phyloP scores from a whole-genome alignment of 1,139 yeast species.

The Taphrina wiesneri region DNA sequence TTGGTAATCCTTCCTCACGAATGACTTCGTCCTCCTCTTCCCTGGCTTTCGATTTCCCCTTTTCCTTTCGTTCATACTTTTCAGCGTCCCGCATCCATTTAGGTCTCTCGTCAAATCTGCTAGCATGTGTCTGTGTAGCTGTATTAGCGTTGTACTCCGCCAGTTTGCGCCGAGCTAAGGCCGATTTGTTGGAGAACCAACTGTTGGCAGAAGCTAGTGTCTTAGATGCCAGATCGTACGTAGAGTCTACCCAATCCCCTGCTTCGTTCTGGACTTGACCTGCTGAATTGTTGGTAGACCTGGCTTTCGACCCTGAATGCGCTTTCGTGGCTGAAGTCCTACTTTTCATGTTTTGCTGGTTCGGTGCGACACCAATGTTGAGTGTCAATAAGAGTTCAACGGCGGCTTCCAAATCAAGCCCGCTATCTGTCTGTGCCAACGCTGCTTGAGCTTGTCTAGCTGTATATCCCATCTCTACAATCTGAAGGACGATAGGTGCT shows the following conservation, averaged over 20 bases:
- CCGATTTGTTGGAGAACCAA: slow-evolving; percentile 28
- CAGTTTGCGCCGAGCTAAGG: slow-evolving; percentile 29
- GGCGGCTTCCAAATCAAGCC: slow-evolving; percentile 64
- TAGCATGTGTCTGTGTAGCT: slow-evolving; percentile 5
- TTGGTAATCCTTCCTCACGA: slow-evolving; percentile 25
- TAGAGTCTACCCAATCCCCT: slow-evolving; percentile 32
- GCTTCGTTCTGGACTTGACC: slow-evolving; percentile 19
- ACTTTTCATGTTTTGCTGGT: not conserved
- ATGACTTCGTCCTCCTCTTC: slow-evolving; percentile 17
- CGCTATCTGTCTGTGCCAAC: slow-evolving; percentile 55
- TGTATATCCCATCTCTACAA: slow-evolving; percentile 78
- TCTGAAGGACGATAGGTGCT: slow-evolving; percentile 59
- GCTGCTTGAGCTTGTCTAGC: slow-evolving; percentile 64
- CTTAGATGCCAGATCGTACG: slow-evolving; percentile 25
- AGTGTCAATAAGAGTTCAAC: slow-evolving; percentile 51
- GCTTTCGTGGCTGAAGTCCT: not conserved
- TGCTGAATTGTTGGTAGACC: not conserved
- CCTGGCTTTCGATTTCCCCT: slow-evolving; percentile 24
- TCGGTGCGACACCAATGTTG: not conserved
- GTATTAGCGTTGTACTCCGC: slow-evolving; percentile 25
- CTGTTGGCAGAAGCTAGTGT: slow-evolving; percentile 21
- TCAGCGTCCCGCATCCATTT: slow-evolving; percentile 35
- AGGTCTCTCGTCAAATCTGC: slow-evolving; percentile 26
- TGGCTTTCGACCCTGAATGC: not conserved
- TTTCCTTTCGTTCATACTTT: slow-evolving; percentile 22